Percentiles rank a stretch among this genome's conserved stretches.
These are phyloP conservation scores for Backusella westeae DNA, from an alignment of 192 early-diverging fungal species.

Conservation along the genomic window DNA sequence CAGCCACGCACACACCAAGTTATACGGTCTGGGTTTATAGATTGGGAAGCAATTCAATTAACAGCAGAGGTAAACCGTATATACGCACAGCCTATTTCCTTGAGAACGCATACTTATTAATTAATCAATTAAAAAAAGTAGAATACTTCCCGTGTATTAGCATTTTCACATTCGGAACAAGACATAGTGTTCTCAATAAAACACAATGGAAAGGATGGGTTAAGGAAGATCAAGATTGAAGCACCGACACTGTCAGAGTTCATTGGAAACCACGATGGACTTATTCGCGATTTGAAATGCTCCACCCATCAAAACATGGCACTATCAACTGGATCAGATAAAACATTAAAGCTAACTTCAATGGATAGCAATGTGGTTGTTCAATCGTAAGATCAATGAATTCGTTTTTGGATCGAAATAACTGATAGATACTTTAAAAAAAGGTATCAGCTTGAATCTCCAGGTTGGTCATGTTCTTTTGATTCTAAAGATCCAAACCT, in stretches of 20 bases:
- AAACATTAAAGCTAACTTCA: constrained; percentile 25
- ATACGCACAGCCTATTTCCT: not conserved
- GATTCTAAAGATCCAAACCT: constrained; percentile 17
- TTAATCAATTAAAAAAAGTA: not conserved
- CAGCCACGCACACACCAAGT: not conserved
- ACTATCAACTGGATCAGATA: constrained; percentile 18
- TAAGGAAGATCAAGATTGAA: constrained; percentile 16
- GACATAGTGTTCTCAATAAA: not conserved
- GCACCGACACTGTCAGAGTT: not conserved
- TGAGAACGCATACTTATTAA: not conserved
- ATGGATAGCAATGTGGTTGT: constrained; percentile 13
- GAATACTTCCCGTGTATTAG: not conserved
- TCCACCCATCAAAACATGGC: not conserved
- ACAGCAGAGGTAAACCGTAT: not conserved
- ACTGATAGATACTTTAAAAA: not conserved
- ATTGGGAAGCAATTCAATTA: not conserved
- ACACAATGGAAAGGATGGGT: not conserved
- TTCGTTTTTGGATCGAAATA: not conserved
- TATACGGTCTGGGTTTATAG: not conserved
- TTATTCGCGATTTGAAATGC: constrained; percentile 20
- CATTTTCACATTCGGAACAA: not conserved
- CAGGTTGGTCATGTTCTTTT: constrained; percentile 28
- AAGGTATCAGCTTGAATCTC: constrained; percentile 3
- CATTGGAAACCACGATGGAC: constrained; percentile 15
- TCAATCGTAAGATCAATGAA: constrained; percentile 4